These are phyloP conservation scores for Panicum miliaceum DNA, from an alignment of 176 grass and related monocot species.

Conservation along the genomic window DNA sequence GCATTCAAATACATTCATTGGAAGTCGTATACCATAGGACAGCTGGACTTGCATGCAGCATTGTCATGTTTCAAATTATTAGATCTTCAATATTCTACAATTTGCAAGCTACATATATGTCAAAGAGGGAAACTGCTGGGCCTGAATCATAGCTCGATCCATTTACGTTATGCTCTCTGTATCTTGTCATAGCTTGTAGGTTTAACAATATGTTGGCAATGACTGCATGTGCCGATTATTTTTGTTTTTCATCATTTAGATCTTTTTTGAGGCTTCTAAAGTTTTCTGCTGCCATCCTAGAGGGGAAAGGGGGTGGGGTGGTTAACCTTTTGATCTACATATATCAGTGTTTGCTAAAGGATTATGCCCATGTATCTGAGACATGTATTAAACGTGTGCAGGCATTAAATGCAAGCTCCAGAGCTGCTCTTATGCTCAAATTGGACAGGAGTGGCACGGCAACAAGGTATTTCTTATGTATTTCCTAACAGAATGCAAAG, in stretches of 20 bases:
- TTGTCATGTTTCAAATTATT: neutral
- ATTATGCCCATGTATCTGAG: conserved; percentile 11
- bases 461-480: conserved; percentile 51
- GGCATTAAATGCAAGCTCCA: conserved; percentile 93
- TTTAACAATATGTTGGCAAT: neutral
- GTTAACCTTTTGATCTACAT: neutral
- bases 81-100: neutral
- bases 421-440: conserved; percentile 92
- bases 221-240: neutral
- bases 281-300: neutral
- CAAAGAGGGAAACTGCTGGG: neutral
- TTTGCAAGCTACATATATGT: neutral
- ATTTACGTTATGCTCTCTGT: neutral
- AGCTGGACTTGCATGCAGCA: neutral
- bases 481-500: neutral
- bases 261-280: neutral
- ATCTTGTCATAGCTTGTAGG: neutral
- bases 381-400: conserved; percentile 37
- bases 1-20: neutral
- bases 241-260: neutral
- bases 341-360: conserved; percentile 4
- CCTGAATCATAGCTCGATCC: neutral
- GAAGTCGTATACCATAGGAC: neutral
- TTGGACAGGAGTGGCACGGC: conserved; percentile 86
- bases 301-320: neutral